These are phyloP conservation scores for Spirogloea muscicola DNA, from an alignment of 139 green algal species.

Conservation along the genomic window DNA sequence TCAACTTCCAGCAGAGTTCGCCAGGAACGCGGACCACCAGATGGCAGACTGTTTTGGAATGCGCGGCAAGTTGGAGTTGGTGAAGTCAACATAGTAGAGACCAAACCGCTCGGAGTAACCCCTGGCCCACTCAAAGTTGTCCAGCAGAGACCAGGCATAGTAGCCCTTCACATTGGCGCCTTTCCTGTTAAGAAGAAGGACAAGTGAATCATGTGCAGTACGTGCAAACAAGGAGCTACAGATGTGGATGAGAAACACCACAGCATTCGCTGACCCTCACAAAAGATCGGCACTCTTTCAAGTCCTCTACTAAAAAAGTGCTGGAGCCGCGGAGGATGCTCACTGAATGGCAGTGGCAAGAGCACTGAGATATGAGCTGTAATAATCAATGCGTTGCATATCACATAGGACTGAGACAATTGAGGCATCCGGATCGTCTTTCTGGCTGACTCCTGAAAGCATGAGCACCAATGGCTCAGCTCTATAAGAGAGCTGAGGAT, in stretches of 20 bases:
- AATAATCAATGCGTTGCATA: conserved; percentile 2
- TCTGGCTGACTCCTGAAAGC: conserved; percentile 9
- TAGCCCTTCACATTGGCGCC: conserved; percentile 54
- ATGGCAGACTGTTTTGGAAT: conserved; percentile 27
- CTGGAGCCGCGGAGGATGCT: too few relatives aligned
- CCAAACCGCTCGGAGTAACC: conserved; percentile 60
- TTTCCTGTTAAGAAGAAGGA: too few relatives aligned
- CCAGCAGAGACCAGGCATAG: conserved; percentile 56
- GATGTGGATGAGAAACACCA: too few relatives aligned
- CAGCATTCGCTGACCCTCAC: too few relatives aligned
- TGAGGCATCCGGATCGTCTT: neutral
- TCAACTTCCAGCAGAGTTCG: too few relatives aligned
- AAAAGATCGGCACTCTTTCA: too few relatives aligned
- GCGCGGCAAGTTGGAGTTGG: conserved; percentile 11
- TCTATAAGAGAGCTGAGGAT: too few relatives aligned
- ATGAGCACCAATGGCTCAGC: neutral
- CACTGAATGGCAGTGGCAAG: too few relatives aligned
- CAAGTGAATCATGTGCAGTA: too few relatives aligned
- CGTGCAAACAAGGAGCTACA: too few relatives aligned
- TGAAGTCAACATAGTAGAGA: conserved; percentile 56
- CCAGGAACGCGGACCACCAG: conserved; percentile 37
- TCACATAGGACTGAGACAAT: conserved; percentile 4
- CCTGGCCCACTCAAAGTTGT: conserved; percentile 61
- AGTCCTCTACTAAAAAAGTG: too few relatives aligned
- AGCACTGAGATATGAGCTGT: conserved; percentile 23